phyloP scores from a whole-genome alignment of 2,329 filamentous ascomycete species.

The Penicillium hordei region DNA sequence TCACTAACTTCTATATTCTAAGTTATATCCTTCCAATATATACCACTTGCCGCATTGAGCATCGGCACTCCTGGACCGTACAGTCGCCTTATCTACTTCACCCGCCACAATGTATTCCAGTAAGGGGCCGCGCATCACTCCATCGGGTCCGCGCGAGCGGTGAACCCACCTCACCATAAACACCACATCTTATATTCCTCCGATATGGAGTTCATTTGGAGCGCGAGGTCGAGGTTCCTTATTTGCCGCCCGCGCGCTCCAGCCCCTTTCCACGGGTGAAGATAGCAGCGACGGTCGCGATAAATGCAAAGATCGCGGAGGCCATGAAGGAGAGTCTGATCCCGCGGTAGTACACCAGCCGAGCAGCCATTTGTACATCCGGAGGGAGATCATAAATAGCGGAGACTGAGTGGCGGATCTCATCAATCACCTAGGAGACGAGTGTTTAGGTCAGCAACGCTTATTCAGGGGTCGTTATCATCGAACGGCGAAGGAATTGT shows the following conservation, averaged over 20 bases:
- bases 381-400: slow-evolving; percentile 56
- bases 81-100: neutral
- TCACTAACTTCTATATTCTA: neutral
- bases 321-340: slow-evolving; percentile 57
- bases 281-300: slow-evolving; percentile 52
- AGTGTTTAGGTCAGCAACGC: slow-evolving; percentile 28
- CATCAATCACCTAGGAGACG: slow-evolving; percentile 55
- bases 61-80: neutral
- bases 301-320: slow-evolving; percentile 53
- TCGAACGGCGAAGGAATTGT: slow-evolving; percentile 33
- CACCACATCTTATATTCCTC: neutral
- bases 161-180: neutral
- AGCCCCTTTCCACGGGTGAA: slow-evolving; percentile 46
- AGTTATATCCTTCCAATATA: neutral
- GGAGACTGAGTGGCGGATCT: slow-evolving; percentile 62
- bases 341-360: slow-evolving; percentile 61
- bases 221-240: neutral
- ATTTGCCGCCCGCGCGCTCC: slow-evolving; percentile 15
- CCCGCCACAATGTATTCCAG: no score
- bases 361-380: slow-evolving; percentile 57
- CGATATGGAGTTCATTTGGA: no score
- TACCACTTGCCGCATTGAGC: neutral
- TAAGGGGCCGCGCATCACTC: neutral
- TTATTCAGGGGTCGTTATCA: slow-evolving; percentile 4
- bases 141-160: neutral